phyloP scores from a whole-genome alignment of 495 filamentous ascomycete genomes.

The Hypoxylon lenormandii region DNA sequence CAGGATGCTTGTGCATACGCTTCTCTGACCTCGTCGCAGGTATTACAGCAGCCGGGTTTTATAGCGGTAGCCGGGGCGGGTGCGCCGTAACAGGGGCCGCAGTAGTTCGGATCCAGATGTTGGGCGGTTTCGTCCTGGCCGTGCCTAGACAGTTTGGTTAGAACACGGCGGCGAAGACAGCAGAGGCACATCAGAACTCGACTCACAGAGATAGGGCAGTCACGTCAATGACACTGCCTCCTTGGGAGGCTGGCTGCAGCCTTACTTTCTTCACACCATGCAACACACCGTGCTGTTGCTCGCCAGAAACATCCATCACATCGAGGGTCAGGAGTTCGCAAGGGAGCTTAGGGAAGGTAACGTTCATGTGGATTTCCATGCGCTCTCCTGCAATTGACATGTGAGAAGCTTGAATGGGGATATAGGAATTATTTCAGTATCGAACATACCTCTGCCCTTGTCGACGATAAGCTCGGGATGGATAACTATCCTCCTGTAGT shows the following conservation, averaged over 20 bases:
- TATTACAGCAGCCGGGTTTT: constrained; percentile 91
- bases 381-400: constrained; percentile 75
- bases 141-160: constrained; percentile 60
- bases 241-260: constrained; percentile 75
- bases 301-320: constrained; percentile 98
- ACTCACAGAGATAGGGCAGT: constrained; percentile 79
- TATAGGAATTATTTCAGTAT: constrained; percentile 17
- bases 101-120: constrained; percentile 92
- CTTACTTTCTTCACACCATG: constrained; percentile 93
- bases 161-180: background rate
- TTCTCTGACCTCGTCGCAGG: constrained; percentile 94
- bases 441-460: constrained; percentile 84
- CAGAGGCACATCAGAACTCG: background rate
- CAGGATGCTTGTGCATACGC: constrained; percentile 89
- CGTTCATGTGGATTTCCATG: constrained; percentile 99
- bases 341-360: constrained; percentile 91
- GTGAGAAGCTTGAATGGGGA: constrained; percentile 35
- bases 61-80: constrained; percentile 72
- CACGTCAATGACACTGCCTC: constrained; percentile 80
- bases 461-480: constrained; percentile 94
- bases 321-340: constrained; percentile 96
- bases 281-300: constrained; percentile 91
- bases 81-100: constrained; percentile 92
- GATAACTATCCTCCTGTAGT: constrained; percentile 87
- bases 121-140: constrained; percentile 71